A percentile compares a stretch with the other conserved stretches of the same genome.
phyloP scores from a whole-genome alignment of 2,329 filamentous ascomycete species.

The Lachnum nothofagi region DNA sequence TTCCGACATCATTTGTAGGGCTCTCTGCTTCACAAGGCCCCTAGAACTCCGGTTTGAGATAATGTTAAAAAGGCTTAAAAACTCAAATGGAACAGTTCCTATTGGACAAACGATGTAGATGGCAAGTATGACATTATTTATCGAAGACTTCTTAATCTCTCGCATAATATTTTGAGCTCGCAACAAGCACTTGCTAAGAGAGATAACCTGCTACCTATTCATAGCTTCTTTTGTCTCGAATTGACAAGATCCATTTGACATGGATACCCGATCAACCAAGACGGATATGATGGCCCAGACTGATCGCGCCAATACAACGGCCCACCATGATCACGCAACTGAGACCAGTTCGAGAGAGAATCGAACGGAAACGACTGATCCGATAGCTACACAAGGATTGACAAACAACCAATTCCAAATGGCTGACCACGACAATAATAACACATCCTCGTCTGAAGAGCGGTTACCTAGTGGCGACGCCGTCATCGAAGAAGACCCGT shows the following conservation, averaged over 20 bases:
- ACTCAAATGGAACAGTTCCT: neutral
- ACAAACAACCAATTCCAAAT: conserved; percentile 1
- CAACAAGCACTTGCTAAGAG: neutral
- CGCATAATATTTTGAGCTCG: conserved; percentile 1
- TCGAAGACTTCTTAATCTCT: neutral
- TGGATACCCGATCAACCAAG: conserved; percentile 7
- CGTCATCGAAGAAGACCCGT: conserved; percentile 31
- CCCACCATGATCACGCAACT: conserved; percentile 1
- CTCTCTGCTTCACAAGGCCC: neutral
- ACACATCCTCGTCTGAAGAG: conserved; percentile 3
- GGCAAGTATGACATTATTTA: neutral
- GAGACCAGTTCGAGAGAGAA: conserved; percentile 5
- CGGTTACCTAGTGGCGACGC: conserved; percentile 4
- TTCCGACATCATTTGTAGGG: neutral
- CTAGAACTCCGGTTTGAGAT: too few relatives aligned
- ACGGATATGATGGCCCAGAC: neutral
- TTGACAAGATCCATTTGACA: conserved; percentile 4
- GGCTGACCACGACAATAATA: neutral
- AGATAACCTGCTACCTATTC: neutral
- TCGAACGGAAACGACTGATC: conserved; percentile 10
- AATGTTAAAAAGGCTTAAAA: neutral
- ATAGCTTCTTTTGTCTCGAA: neutral
- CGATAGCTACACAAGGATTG: conserved; percentile 2
- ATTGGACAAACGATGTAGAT: neutral
- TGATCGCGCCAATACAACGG: neutral